Base-by-base conservation (phyloP, 345 rosid genomes). In the Isatis tinctoria region DNA sequence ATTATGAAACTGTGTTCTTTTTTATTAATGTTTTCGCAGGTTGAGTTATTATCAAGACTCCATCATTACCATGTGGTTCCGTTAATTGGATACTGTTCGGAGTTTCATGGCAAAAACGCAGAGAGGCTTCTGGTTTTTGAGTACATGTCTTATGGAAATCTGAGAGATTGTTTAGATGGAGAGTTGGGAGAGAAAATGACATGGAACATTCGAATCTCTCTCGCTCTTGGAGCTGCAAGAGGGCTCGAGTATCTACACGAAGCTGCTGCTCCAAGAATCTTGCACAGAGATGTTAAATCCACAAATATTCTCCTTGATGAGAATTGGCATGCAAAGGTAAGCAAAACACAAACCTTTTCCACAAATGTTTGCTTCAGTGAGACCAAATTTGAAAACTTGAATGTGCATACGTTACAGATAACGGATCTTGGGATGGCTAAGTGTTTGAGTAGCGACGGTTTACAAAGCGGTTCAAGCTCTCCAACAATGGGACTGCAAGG, bases 351-450 rank as follows among this genome's bases (percentile, higher is more conserved):
- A n/a, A n/a, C n/a, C n/a, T n/a, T n/a, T n/a, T n/a, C n/a, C n/a
- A n/a, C n/a, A 36, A 11, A 3, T 11, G 9, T 51, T 73, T 40
- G 30, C 28, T 65, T 33, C 28, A 60, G 9, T 60, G 54, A 60
- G 30, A 0, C 20, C 13, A 58, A 10, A 37, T 18, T 4, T 68
- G 37, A 40, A 22, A 22, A 60, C 10, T 39, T 67, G 8, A 67
- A 48, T 60, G 72, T 2, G 33, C 3, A 33, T 17, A 17, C 63
- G 39, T 77, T 75, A 80, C 89, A 95, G 99, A 92, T 95, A 78
- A 95, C 96, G 22, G 99, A 95, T 80, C 97, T 95, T 74, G 99
- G 99, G 43, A 88, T 95, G 99, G 99, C 99, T 11, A 92, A 95
- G 84, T 75, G 85, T 76, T 74, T 95, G 57, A 83, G 86, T 63